These are phyloP conservation scores for Cyberlindnera suaveolens DNA, from an alignment of 805 yeast species.

Conservation along the genomic window DNA sequence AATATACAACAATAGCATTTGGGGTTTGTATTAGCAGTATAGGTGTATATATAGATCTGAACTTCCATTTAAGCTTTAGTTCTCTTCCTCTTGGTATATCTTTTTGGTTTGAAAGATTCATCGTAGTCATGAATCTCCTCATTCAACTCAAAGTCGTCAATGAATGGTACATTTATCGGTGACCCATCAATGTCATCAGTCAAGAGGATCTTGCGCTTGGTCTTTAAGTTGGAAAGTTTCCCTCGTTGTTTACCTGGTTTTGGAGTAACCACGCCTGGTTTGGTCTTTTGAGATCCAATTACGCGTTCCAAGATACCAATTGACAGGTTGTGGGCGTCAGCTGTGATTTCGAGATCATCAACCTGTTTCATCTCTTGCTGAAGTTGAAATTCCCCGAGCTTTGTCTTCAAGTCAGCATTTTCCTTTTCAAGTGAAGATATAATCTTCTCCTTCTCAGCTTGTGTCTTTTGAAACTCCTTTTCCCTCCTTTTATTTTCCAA, in stretches of 20 bases:
- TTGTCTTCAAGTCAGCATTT: constrained; percentile 3
- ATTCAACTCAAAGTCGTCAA: constrained; percentile 22
- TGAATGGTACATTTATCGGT: neutral
- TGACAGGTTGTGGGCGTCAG: too few relatives aligned
- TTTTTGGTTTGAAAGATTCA: constrained; percentile 9
- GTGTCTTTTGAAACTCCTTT: constrained; percentile 15
- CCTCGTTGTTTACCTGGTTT: neutral
- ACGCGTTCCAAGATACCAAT: too few relatives aligned
- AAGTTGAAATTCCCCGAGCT: constrained; percentile 3
- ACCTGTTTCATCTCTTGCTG: neutral
- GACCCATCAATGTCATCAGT: constrained; percentile 22
- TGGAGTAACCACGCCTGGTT: neutral
- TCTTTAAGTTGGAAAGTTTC: neutral
- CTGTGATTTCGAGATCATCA: neutral
- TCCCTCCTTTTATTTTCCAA: constrained; percentile 2
- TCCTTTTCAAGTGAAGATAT: constrained; percentile 2
- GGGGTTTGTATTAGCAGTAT: neutral
- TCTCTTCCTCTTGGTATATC: constrained; percentile 18
- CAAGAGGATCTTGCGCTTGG: constrained; percentile 25
- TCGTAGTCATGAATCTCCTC: constrained; percentile 1
- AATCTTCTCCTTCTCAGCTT: neutral
- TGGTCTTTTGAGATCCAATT: neutral
- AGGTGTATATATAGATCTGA: neutral
- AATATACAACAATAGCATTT: neutral
- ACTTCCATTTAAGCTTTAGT: constrained; percentile 6